Evolutionary conservation across 2,329 filamentous ascomycete species (phyloP).

Genomic region (Venturia aucupariae): DNA sequence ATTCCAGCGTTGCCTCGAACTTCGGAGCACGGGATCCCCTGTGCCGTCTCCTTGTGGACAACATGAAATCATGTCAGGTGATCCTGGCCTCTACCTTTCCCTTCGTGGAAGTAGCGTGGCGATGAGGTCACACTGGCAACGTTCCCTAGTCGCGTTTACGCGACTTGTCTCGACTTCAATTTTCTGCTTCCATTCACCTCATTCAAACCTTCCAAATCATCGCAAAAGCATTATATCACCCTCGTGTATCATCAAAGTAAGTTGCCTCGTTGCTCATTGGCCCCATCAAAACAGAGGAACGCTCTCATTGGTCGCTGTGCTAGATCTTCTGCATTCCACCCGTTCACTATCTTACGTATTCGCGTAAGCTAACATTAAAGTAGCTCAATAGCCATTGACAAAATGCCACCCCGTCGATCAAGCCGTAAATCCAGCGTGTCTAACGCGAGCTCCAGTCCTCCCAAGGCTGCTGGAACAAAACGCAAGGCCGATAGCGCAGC

Average conservation of each 20-base stretch:
- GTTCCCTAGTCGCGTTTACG: neutral
- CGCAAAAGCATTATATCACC: neutral
- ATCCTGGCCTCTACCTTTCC: neutral
- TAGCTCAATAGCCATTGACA: neutral
- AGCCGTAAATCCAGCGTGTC: neutral
- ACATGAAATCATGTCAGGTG: neutral
- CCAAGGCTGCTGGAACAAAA: conserved; percentile 29
- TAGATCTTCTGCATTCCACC: neutral
- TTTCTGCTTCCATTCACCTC: neutral
- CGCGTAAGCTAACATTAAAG: neutral
- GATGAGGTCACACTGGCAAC: neutral
- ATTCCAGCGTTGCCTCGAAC: too few relatives aligned
- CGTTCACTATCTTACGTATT: neutral
- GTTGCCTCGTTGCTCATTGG: neutral
- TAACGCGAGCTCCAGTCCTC: conserved; percentile 8
- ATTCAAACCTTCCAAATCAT: neutral
- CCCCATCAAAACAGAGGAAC: neutral
- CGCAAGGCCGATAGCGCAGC: conserved; percentile 29
- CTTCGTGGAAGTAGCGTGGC: neutral
- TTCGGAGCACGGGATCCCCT: too few relatives aligned
- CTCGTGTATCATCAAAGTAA: neutral
- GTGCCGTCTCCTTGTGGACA: too few relatives aligned
- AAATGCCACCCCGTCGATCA: conserved; percentile 5
- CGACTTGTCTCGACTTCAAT: neutral
- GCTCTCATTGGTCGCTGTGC: neutral